Evolutionary conservation across 306 rosid genomes (phyloP), one percentile per base, ranked within the genome.

Genomic region (Rubus parviflorus): DNA sequence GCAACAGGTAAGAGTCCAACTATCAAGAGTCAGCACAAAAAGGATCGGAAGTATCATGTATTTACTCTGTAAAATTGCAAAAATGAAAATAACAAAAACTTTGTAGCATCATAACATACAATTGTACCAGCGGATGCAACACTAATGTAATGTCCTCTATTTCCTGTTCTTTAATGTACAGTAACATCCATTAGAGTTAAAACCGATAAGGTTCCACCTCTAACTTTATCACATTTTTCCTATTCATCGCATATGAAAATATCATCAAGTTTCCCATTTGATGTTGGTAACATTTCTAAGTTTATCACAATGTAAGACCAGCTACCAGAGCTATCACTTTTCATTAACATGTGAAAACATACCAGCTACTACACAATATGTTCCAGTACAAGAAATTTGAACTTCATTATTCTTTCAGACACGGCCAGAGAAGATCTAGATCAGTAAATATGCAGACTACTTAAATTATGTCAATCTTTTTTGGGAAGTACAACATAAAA

Each of bases 1-100:
- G 87, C 79, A 85, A 81, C 51, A 65, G 8, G 63, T 47, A 78
- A 67, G 64, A 72, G 71, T 49, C 48, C 47, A 43, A 68, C 62
- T 75, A 35, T 75, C 67, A 77, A 30, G 25, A n/a, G 61, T 74
- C 72, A 65, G 68, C 70, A 52, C 48, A 53, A 45, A 71, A 66
- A 43, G 43, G 43, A 53, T 52, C 65, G 74, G 7, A 68, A 54
- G 57, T 17, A 47, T 53, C 73, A 79, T 73, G 62, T 66, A 74
- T 41, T 22, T 58, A 67, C 16, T 2, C 1, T 37, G 30, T 35
- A 60, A 48, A 20, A 80, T 25, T 35, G 37, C 7, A 46, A 46
- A 9, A 22, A 51, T 35, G 10, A 71, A 46, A 57, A 22, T 15
- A 38, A 30, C 3, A 51, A 72, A 35, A 12, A 61, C 17, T 47